Evolutionary conservation across 2,329 filamentous ascomycete genomes (phyloP).

Genomic region (Sporothrix dimorphospora): DNA sequence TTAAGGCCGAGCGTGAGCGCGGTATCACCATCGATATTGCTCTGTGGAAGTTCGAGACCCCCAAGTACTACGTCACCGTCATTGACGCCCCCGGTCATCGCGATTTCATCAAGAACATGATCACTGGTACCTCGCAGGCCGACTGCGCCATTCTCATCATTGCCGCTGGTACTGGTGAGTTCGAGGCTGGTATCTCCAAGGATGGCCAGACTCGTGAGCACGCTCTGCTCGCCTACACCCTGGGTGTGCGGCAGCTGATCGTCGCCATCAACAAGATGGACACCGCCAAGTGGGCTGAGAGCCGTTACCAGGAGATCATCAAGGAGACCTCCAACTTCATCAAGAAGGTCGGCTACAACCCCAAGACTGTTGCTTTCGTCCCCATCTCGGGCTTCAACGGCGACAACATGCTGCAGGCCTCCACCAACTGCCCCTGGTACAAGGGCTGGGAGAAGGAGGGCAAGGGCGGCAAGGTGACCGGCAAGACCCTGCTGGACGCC

Average conservation of each 20-base stretch:
- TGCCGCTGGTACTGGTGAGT: constrained; percentile 99
- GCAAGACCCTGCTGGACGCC: constrained; percentile 99
- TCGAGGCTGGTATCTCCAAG: constrained; percentile 99
- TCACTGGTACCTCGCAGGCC: constrained; percentile 99
- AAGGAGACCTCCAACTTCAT: constrained; percentile 99
- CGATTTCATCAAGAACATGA: constrained; percentile 99
- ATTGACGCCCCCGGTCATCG: constrained; percentile 99
- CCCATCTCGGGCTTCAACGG: constrained; percentile 99
- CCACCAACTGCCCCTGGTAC: constrained; percentile 98
- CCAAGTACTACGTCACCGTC: constrained; percentile 97
- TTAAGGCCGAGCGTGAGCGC: constrained; percentile 99
- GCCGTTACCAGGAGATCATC: constrained; percentile 97
- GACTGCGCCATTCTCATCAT: constrained; percentile 99
- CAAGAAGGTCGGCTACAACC: constrained; percentile 99
- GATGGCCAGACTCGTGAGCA: constrained; percentile 99
- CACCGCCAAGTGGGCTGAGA: constrained; percentile 97
- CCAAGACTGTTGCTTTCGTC: constrained; percentile 97
- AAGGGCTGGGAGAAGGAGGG: constrained; percentile 99
- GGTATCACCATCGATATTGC: constrained; percentile 99
- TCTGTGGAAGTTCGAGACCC: constrained; percentile 99
- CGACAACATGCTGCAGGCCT: constrained; percentile 96
- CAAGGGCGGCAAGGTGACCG: constrained; percentile 81
- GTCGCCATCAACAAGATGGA: constrained; percentile 99
- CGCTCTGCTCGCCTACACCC: constrained; percentile 99
- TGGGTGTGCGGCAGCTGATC: constrained; percentile 99